Evolutionary conservation across 1,139 yeast species (phyloP).

Genomic region (Pichia sp.): DNA sequence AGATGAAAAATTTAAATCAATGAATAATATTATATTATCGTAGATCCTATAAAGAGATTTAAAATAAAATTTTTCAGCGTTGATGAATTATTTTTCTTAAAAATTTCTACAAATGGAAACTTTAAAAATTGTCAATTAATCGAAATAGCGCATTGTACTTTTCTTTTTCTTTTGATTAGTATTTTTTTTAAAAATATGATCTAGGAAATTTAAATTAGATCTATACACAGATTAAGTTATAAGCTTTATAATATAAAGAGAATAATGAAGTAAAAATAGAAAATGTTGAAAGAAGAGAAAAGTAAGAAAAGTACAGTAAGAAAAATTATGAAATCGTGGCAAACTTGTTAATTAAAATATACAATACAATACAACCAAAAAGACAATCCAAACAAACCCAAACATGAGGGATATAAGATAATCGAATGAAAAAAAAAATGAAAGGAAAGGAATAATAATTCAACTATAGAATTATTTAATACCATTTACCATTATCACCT

Average conservation of each 20-base stretch:
- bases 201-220: background rate
- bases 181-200: background rate
- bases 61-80: no score
- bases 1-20: no score
- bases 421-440: background rate
- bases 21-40: no score
- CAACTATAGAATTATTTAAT: background rate
- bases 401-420: background rate
- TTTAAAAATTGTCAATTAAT: no score
- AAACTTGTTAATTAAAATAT: no score
- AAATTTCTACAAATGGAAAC: no score
- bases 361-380: no score
- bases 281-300: background rate
- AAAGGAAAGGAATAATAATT: background rate
- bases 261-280: background rate
- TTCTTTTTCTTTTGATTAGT: no score
- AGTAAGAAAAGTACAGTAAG: background rate
- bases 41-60: no score
- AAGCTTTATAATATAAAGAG: background rate
- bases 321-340: background rate
- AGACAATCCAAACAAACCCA: background rate
- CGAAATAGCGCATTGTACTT: no score
- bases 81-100: no score
- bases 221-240: background rate
- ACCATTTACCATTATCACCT: constrained; percentile 10